A percentile compares a stretch with the other conserved stretches of the same genome.
phyloP scores from a whole-genome alignment of 2,329 filamentous ascomycete species.

The Hypomyces rosellus region DNA sequence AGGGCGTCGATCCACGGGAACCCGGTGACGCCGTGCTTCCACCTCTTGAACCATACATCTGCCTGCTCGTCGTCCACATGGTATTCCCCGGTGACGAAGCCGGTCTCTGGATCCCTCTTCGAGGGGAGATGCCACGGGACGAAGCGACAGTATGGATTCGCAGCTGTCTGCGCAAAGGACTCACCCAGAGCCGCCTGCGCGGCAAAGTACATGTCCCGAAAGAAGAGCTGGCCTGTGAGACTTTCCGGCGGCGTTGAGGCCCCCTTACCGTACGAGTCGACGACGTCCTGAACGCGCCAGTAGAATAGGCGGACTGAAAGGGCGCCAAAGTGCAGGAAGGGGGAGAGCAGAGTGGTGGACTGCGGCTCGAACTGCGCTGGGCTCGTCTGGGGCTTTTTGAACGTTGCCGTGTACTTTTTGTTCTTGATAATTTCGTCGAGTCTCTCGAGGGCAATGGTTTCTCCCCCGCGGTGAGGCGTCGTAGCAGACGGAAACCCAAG shows the following conservation, averaged over 20 bases:
- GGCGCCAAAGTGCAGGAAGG: conserved; percentile 68
- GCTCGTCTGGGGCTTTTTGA: conserved; percentile 69
- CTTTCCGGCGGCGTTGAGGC: conserved; percentile 61
- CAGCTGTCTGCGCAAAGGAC: conserved; percentile 56
- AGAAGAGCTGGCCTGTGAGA: conserved; percentile 65
- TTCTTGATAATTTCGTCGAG: conserved; percentile 56
- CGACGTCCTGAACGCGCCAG: conserved; percentile 60
- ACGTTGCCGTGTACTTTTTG: conserved; percentile 62
- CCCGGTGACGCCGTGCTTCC: conserved; percentile 63
- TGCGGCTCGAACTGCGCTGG: conserved; percentile 68
- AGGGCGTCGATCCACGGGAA: conserved; percentile 78
- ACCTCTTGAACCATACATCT: conserved; percentile 61
- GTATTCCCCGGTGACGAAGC: conserved; percentile 52
- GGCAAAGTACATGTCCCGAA: conserved; percentile 79
- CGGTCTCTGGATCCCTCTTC: conserved; percentile 39
- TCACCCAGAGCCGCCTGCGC: conserved; percentile 64
- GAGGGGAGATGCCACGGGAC: conserved; percentile 73
- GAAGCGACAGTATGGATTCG: conserved; percentile 64
- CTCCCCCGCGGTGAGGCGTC: conserved; percentile 64
- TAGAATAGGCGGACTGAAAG: conserved; percentile 67
- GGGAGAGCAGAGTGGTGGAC: conserved; percentile 66
- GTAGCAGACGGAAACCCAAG: conserved; percentile 61
- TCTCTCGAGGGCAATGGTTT: conserved; percentile 53
- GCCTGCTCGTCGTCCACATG: conserved; percentile 56
- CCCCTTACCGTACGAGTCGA: conserved; percentile 45